Percentiles rank a stretch among this genome's conserved stretches.
Conservation (phyloP, 345 rosid genomes). For the Garcia nutans region DNA sequence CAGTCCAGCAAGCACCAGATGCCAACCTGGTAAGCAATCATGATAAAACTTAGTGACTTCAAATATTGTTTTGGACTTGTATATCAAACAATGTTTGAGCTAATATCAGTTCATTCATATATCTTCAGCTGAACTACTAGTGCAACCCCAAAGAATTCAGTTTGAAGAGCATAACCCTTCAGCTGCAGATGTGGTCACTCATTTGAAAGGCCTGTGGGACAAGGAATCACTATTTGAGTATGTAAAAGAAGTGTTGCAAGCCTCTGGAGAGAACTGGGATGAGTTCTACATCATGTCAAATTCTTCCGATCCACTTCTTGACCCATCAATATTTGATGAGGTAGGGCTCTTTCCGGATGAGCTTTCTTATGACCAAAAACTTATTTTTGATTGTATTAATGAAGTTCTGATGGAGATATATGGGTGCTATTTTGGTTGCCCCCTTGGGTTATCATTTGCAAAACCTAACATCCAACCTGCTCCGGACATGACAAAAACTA, state of each 20-base stretch:
- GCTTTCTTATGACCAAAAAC: slow-evolving; percentile 48
- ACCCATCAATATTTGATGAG: slow-evolving; percentile 51
- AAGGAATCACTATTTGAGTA: slow-evolving; percentile 46
- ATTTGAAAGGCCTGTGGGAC: slow-evolving; percentile 43
- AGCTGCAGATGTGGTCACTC: slow-evolving; percentile 30
- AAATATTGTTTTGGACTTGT: slow-evolving; percentile 4
- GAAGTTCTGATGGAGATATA: slow-evolving; percentile 74
- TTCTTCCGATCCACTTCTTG: slow-evolving; percentile 61
- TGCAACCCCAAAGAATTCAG: slow-evolving; percentile 58
- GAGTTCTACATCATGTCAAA: slow-evolving; percentile 59
- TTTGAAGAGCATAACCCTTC: slow-evolving; percentile 55
- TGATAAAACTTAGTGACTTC: neutral
- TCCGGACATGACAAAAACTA: slow-evolving; percentile 43
- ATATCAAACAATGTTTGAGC: neutral
- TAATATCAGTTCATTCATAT: slow-evolving; percentile 31
- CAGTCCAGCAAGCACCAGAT: slow-evolving; percentile 56
- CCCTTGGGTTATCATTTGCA: slow-evolving; percentile 48
- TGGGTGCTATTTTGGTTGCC: slow-evolving; percentile 41
- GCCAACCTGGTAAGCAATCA: slow-evolving; percentile 51
- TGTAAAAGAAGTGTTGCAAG: slow-evolving; percentile 52
- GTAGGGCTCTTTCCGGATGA: slow-evolving; percentile 52
- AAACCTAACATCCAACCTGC: slow-evolving; percentile 46
- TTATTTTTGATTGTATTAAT: slow-evolving; percentile 69
- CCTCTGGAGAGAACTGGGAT: slow-evolving; percentile 64
- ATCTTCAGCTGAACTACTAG: slow-evolving; percentile 46